Conservation (phyloP, 129 eudicot genomes). For the Scalesia atractyloides region DNA sequence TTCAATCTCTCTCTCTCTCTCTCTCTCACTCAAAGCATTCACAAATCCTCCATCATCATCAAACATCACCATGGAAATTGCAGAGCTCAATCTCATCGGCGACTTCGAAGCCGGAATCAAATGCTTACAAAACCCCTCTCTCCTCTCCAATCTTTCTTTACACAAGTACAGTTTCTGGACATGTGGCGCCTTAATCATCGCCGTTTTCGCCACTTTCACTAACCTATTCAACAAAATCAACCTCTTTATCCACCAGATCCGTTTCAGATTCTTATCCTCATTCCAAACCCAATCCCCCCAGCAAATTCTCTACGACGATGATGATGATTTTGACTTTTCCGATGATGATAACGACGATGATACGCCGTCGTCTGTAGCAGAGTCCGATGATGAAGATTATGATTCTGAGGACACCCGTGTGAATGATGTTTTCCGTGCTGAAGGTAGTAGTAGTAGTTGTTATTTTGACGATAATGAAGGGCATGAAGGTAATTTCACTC, state of each 20-base stretch:
- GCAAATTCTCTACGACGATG: conserved; percentile 29
- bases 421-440: conserved; percentile 45
- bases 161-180: conserved; percentile 54
- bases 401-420: conserved; percentile 29
- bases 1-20: background rate
- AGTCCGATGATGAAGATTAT: conserved; percentile 46
- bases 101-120: conserved; percentile 75
- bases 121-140: conserved; percentile 64
- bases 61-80: conserved; percentile 43
- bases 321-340: conserved; percentile 55
- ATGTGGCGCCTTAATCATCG: conserved; percentile 76
- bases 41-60: background rate
- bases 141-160: conserved; percentile 43
- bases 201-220: conserved; percentile 63
- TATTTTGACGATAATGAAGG: conserved; percentile 4
- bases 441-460: conserved; percentile 36
- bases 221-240: conserved; percentile 50
- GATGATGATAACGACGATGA: conserved; percentile 50
- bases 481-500: conserved; percentile 39
- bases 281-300: conserved; percentile 27
- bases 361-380: conserved; percentile 51
- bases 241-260: conserved; percentile 36
- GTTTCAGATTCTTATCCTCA: conserved; percentile 22
- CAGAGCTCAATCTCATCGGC: conserved; percentile 58
- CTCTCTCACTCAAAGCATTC: conserved; percentile 4